A percentile compares a stretch with the other conserved stretches of the same genome.
phyloP scores from a whole-genome alignment of 2,329 filamentous ascomycete genomes.

The Elsinoe perseae region DNA sequence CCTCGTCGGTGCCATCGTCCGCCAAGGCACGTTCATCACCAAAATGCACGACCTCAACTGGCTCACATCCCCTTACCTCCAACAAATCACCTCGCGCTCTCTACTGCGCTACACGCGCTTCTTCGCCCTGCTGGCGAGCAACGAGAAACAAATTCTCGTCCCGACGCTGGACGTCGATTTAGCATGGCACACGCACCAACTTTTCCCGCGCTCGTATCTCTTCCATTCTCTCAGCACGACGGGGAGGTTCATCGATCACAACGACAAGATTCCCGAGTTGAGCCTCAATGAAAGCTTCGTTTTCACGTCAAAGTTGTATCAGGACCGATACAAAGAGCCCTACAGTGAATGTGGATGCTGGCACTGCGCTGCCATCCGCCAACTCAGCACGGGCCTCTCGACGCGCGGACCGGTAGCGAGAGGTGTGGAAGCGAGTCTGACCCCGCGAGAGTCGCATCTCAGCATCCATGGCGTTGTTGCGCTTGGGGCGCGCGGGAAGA shows the following conservation, averaged over 20 bases:
- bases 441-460: slow-evolving; percentile 29
- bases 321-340: slow-evolving; percentile 54
- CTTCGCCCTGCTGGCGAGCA: slow-evolving; percentile 48
- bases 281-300: slow-evolving; percentile 59
- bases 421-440: no score
- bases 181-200: slow-evolving; percentile 75
- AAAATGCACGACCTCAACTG: slow-evolving; percentile 74
- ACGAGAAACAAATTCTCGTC: slow-evolving; percentile 47
- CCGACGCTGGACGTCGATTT: slow-evolving; percentile 69
- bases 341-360: slow-evolving; percentile 76
- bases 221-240: slow-evolving; percentile 44
- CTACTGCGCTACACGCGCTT: slow-evolving; percentile 60
- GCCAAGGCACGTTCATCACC: slow-evolving; percentile 58
- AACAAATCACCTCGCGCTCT: slow-evolving; percentile 56
- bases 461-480: slow-evolving; percentile 43
- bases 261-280: slow-evolving; percentile 71
- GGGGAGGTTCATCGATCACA: slow-evolving; percentile 63
- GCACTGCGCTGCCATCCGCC: slow-evolving; percentile 63
- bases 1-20: slow-evolving; percentile 55
- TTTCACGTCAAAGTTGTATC: slow-evolving; percentile 64
- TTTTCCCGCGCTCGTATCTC: slow-evolving; percentile 58
- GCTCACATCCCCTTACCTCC: slow-evolving; percentile 62
- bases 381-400: slow-evolving; percentile 33
- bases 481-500: slow-evolving; percentile 61
- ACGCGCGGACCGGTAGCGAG: slow-evolving; percentile 13